phyloP scores from a whole-genome alignment of 148 eudicot genomes.

The Gaultheria prostrata region DNA sequence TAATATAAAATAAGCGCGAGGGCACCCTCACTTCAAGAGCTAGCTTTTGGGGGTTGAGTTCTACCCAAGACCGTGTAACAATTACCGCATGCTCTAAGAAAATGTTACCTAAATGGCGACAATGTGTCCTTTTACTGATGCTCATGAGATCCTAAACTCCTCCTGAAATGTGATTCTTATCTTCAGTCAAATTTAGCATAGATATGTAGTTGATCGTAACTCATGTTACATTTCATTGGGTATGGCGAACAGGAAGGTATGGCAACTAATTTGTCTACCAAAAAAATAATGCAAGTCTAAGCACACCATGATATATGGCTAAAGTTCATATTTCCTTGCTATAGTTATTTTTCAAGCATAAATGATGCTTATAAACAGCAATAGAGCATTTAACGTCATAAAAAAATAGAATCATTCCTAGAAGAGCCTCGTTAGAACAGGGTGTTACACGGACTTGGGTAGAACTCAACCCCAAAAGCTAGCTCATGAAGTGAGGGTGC shows the following conservation, averaged over 20 bases:
- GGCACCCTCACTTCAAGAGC: too few relatives aligned
- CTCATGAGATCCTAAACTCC: neutral
- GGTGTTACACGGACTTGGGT: too few relatives aligned
- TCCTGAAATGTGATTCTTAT: neutral
- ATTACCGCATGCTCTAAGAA: neutral
- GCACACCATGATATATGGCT: neutral
- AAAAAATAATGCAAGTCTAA: neutral
- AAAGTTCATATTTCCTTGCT: neutral
- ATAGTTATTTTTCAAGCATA: neutral
- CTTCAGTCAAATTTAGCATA: neutral
- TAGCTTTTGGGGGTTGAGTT: too few relatives aligned
- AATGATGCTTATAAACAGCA: neutral
- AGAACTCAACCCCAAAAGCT: too few relatives aligned
- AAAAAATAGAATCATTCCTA: neutral
- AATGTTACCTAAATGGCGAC: neutral
- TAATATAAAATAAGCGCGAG: too few relatives aligned
- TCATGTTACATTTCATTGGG: neutral
- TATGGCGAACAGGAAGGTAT: neutral
- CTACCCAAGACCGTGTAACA: too few relatives aligned
- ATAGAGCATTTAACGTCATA: neutral
- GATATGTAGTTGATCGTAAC: neutral
- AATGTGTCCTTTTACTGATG: neutral
- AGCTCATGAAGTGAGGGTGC: too few relatives aligned
- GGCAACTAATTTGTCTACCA: neutral
- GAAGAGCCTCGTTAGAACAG: neutral